These are phyloP conservation scores for Camellia japonica DNA, from an alignment of 148 eudicot species.

Conservation along the genomic window DNA sequence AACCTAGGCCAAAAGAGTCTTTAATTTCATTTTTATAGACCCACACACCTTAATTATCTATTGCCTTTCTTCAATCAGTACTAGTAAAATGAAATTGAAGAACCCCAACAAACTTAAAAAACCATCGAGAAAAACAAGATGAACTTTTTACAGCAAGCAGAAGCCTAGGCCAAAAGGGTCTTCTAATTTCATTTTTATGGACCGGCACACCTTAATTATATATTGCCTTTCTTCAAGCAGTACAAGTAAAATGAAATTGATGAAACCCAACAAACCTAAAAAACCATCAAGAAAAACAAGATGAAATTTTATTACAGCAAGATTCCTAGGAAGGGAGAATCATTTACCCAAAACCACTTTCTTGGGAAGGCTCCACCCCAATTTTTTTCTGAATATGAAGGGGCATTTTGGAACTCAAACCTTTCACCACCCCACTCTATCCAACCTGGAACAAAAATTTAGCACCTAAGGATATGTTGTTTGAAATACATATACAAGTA, in stretches of 20 bases:
- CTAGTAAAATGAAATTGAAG: neutral
- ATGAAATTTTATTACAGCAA: neutral
- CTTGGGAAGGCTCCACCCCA: conserved; percentile 93
- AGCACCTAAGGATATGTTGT: conserved; percentile 7
- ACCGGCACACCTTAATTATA: too few species aligned
- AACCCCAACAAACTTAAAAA: neutral
- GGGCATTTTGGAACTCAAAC: conserved; percentile 88
- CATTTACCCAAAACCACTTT: conserved; percentile 95
- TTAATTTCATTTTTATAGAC: neutral
- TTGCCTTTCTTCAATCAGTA: neutral
- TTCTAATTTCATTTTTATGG: too few species aligned
- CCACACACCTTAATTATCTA: neutral
- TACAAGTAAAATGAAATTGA: neutral
- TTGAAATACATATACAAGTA: neutral
- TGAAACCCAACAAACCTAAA: neutral
- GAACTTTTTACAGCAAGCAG: neutral
- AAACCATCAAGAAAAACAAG: neutral
- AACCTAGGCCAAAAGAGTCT: neutral
- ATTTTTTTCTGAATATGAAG: conserved; percentile 93
- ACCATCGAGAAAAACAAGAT: neutral
- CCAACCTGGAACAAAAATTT: conserved; percentile 69
- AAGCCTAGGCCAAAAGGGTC: too few species aligned
- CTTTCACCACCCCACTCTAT: conserved; percentile 97
- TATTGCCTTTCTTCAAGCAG: too few species aligned
- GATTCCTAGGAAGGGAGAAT: conserved; percentile 9